Conservation (phyloP, 176 grass and related monocot genomes). For the Eleusine coracana region DNA sequence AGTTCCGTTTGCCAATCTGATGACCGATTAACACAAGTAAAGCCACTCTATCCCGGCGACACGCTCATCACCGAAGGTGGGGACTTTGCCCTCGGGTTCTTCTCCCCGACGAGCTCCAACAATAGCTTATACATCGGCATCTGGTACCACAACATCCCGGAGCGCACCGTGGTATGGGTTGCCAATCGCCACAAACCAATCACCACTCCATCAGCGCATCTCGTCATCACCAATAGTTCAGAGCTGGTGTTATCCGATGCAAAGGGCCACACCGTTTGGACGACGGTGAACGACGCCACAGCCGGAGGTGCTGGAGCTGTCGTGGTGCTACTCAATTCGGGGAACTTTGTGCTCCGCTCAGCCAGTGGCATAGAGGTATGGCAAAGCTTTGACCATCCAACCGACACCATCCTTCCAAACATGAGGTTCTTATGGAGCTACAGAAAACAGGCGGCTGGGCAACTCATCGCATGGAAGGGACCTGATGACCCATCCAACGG, state of each 20-base stretch:
- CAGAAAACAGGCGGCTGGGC: no score
- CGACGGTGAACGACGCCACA: background rate
- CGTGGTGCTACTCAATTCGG: background rate
- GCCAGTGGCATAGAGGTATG: background rate
- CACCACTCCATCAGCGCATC: background rate
- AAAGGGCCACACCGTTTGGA: constrained; percentile 32
- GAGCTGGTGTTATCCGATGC: background rate
- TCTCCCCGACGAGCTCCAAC: background rate
- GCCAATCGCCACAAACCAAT: constrained; percentile 54
- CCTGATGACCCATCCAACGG: constrained; percentile 32
- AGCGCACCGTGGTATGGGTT: constrained; percentile 40
- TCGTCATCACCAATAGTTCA: constrained; percentile 9
- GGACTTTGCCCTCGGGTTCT: constrained; percentile 41
- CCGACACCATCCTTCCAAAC: constrained; percentile 35
- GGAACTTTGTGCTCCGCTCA: constrained; percentile 42
- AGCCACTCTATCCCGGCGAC: background rate
- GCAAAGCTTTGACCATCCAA: constrained; percentile 54
- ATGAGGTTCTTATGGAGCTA: no score
- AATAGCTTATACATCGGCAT: constrained; percentile 31
- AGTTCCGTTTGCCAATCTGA: constrained; percentile 14
- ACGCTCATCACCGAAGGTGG: constrained; percentile 25
- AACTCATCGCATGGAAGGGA: no score
- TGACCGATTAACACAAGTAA: constrained; percentile 21
- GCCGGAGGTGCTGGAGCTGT: no score
- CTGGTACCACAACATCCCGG: constrained; percentile 42